Conservation (phyloP, 352 stramenopile genomes). For the Pythium grandisporangium region DNA sequence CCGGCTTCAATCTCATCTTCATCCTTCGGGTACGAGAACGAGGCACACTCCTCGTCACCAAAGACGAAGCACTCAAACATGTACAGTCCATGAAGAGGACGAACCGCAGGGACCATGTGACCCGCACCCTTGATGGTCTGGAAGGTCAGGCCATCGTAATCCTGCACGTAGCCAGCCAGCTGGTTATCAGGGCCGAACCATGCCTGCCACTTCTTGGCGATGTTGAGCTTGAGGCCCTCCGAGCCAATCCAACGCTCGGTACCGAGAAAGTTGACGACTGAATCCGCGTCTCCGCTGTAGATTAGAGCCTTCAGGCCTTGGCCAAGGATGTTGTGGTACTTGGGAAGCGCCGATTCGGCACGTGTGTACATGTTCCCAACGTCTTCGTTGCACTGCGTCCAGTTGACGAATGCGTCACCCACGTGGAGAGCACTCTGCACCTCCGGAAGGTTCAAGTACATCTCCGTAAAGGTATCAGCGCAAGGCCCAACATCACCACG, state of each 20-base stretch:
- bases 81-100: slow-evolving; percentile 61
- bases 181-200: slow-evolving; percentile 77
- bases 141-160: slow-evolving; percentile 83
- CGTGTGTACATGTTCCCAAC: slow-evolving; percentile 43
- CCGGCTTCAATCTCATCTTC: slow-evolving; percentile 51
- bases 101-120: slow-evolving; percentile 83
- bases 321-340: slow-evolving; percentile 60
- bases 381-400: slow-evolving; percentile 57
- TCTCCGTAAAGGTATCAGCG: slow-evolving; percentile 53
- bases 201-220: slow-evolving; percentile 50
- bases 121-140: slow-evolving; percentile 89
- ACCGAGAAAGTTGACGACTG: slow-evolving; percentile 76
- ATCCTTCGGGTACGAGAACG: slow-evolving; percentile 58
- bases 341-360: slow-evolving; percentile 44
- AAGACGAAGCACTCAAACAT: slow-evolving; percentile 83
- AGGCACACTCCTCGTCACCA: slow-evolving; percentile 34
- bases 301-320: slow-evolving; percentile 45
- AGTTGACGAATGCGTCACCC: slow-evolving; percentile 25
- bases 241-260: slow-evolving; percentile 85
- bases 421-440: slow-evolving; percentile 64
- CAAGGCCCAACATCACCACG: slow-evolving; percentile 57
- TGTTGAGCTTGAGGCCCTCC: slow-evolving; percentile 53
- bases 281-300: slow-evolving; percentile 75
- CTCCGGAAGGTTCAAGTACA: slow-evolving; percentile 41
- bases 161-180: slow-evolving; percentile 81